Evolutionary conservation across 805 yeast species (phyloP), one percentile per base, ranked within the genome.

Genomic region (Candida easanensis): DNA sequence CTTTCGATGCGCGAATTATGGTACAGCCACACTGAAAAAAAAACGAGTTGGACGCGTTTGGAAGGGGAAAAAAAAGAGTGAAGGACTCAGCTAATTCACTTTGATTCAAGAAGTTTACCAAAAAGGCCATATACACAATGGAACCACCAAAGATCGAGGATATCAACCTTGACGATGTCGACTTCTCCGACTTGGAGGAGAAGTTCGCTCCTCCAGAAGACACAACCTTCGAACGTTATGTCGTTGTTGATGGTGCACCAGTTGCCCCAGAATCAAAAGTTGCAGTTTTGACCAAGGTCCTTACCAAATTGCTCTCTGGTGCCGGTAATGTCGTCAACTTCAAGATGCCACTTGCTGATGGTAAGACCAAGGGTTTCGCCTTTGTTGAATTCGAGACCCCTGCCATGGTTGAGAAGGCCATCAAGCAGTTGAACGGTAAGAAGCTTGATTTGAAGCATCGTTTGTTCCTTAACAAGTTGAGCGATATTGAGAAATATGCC

Each of bases 201-300:
- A 73, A 87, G 66, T 88, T 76, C 64, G 65, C 77, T 19, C 80
- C 84, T 38, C 76, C 78, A 44, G 79, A 76, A 41, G 79, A 77
- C 40, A 68, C 74, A 45, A 77, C 80, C 39, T 73, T 86, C 44
- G 96, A 87, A 58, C 78, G 78, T 58, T 89, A 79, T 60, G 80
- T 91, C 45, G 86, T 91, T 23, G 84, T 88, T 39, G 97, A 89
- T 63, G 99, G 99, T 37, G 90, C 96, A 10, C 99, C 99, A 53
- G 73, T 88, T 49, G 96, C 96, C 20, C 96, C 97, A 45, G 95
- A 84, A 62, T 64, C 88, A 41, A 93, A 93, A 68, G 86, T 82
- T 39, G 86, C 88, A 43, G 80, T 86, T 45, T 76, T 93, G 61
- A 77, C 82, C 54, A 90, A 88, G 65, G 97, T 95, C 35, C 76